A percentile compares a stretch with the other conserved stretches of the same genome.
Conservation (phyloP, 106 monocot species). For the Phalaenopsis equestris region DNA sequence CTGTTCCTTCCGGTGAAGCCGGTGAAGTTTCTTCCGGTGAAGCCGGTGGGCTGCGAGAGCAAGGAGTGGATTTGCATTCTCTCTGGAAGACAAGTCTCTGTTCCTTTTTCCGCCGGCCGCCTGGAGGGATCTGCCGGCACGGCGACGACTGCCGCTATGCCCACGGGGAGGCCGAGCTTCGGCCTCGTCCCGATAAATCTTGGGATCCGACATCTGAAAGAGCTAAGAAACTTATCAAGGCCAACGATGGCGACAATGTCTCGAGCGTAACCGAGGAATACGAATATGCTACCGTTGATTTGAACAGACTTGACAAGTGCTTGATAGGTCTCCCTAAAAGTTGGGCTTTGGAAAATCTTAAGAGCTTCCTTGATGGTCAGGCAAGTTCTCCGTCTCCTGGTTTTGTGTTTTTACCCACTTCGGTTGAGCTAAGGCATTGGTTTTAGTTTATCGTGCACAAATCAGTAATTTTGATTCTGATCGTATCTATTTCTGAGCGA, state of each 20-base stretch:
- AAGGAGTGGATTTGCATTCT: constrained; percentile 8
- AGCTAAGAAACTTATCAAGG: constrained; percentile 54
- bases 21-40: neutral
- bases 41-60: neutral
- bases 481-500: neutral
- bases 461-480: neutral
- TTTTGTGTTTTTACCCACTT: neutral
- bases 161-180: constrained; percentile 89
- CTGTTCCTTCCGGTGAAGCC: neutral
- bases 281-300: constrained; percentile 18
- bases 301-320: constrained; percentile 55
- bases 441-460: neutral
- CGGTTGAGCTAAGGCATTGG: neutral
- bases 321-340: constrained; percentile 66
- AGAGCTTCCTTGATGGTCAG: constrained; percentile 55
- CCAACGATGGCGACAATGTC: neutral
- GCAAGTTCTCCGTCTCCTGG: constrained; percentile 9
- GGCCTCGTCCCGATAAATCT: constrained; percentile 62
- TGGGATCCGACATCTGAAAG: constrained; percentile 84
- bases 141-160: constrained; percentile 77
- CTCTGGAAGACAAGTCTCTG: constrained; percentile 92
- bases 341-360: constrained; percentile 54
- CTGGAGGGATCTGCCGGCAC: constrained; percentile 45
- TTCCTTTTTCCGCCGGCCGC: constrained; percentile 48
- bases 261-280: neutral